Conservation (phyloP, 2,329 filamentous ascomycete species). For the Nemania bipapillata region DNA sequence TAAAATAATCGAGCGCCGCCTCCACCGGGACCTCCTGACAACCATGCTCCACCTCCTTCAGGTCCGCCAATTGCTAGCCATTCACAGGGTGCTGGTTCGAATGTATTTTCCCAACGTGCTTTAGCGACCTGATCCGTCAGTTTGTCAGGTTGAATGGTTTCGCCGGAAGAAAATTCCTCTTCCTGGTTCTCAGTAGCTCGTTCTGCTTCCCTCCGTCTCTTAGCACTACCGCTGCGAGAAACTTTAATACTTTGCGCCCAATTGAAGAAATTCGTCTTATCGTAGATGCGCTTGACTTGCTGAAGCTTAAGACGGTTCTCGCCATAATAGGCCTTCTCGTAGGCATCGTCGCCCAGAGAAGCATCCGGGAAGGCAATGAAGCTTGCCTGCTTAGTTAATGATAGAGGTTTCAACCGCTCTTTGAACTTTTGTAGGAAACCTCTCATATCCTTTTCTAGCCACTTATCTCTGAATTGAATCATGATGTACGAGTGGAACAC, state of each 20-base stretch:
- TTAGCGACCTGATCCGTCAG: constrained; percentile 11
- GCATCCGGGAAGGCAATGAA: constrained; percentile 51
- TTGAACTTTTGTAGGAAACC: constrained; percentile 42
- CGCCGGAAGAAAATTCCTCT: neutral
- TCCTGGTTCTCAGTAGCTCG: neutral
- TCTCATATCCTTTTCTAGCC: constrained; percentile 49
- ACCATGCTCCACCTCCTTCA: constrained; percentile 9
- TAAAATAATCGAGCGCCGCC: constrained; percentile 9
- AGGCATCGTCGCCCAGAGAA: neutral
- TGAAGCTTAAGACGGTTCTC: constrained; percentile 44
- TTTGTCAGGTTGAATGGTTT: neutral
- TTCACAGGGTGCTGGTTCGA: constrained; percentile 15
- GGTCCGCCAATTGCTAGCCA: constrained; percentile 15
- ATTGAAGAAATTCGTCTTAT: constrained; percentile 46
- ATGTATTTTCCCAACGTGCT: constrained; percentile 3
- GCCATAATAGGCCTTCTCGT: constrained; percentile 52
- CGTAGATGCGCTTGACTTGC: constrained; percentile 48
- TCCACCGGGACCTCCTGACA: neutral
- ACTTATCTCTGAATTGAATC: constrained; percentile 51
- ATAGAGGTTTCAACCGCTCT: constrained; percentile 37
- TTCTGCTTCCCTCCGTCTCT: neutral
- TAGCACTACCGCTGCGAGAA: neutral
- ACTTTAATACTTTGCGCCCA: constrained; percentile 47
- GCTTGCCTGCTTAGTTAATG: constrained; percentile 41
- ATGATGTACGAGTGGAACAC: constrained; percentile 49